Evolutionary conservation across 768 basidiomycete species (phyloP).

Genomic region (Boletus sp.): DNA sequence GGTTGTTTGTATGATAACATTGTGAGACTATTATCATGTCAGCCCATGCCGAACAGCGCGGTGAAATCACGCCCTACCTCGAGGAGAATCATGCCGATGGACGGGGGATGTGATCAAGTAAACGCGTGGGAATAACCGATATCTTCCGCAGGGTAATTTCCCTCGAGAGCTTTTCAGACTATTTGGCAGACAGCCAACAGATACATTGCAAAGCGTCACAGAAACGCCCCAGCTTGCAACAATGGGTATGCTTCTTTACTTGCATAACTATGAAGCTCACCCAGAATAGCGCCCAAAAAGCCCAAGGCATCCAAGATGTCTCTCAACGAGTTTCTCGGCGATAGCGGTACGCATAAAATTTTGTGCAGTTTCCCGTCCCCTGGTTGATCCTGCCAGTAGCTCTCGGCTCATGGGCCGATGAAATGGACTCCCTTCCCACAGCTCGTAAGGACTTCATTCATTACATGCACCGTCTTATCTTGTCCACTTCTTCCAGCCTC

Average conservation of each 20-base stretch:
- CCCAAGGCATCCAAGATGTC: slow-evolving; percentile 87
- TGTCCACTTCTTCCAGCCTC: slow-evolving; percentile 50
- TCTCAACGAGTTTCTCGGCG: slow-evolving; percentile 88
- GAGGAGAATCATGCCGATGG: slow-evolving; percentile 71
- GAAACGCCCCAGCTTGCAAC: slow-evolving; percentile 15
- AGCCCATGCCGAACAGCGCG: not conserved
- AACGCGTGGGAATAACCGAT: slow-evolving; percentile 30
- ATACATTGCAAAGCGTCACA: slow-evolving; percentile 11
- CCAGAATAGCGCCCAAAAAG: slow-evolving; percentile 74
- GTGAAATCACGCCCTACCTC: slow-evolving; percentile 49
- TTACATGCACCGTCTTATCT: slow-evolving; percentile 11
- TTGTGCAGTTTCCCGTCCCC: slow-evolving; percentile 8
- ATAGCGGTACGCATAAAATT: slow-evolving; percentile 58
- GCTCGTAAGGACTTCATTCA: slow-evolving; percentile 68
- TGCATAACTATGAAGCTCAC: slow-evolving; percentile 5
- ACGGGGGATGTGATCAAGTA: slow-evolving; percentile 14
- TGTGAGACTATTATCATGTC: slow-evolving; percentile 63
- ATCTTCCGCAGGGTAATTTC: slow-evolving; percentile 14
- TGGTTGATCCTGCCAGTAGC: slow-evolving; percentile 42
- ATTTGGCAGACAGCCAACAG: not conserved
- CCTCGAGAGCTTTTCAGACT: slow-evolving; percentile 20
- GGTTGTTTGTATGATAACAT: slow-evolving; percentile 90
- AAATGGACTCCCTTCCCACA: slow-evolving; percentile 90
- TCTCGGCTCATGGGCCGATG: slow-evolving; percentile 97
- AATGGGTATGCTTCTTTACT: slow-evolving; percentile 25